These are phyloP conservation scores for Arxiozyma slooffiae DNA, from an alignment of 1,139 yeast genomes.

Conservation along the genomic window DNA sequence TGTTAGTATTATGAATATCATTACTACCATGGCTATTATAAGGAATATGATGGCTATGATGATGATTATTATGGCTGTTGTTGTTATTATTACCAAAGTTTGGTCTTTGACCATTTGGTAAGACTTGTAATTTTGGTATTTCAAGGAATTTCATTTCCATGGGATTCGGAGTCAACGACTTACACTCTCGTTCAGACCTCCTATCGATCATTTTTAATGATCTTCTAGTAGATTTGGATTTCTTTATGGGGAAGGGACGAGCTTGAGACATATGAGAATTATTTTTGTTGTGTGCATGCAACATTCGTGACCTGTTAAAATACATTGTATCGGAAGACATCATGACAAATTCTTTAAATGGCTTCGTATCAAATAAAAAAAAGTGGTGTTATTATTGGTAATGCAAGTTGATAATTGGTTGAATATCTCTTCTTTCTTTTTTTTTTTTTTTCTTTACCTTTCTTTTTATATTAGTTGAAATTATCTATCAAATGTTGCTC, in stretches of 20 bases:
- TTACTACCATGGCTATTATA: background rate
- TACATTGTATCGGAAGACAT: conserved; percentile 31
- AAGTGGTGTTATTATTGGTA: background rate
- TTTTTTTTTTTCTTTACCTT: too few relatives aligned
- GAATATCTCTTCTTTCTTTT: too few relatives aligned
- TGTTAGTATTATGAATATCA: conserved; percentile 4
- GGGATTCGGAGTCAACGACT: background rate
- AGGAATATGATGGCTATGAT: background rate
- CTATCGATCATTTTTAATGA: background rate
- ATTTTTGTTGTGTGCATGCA: conserved; percentile 23
- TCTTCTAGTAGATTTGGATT: conserved; percentile 1
- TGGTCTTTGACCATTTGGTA: conserved; percentile 28
- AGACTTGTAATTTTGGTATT: conserved; percentile 17
- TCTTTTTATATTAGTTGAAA: too few relatives aligned
- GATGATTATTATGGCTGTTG: conserved; percentile 5
- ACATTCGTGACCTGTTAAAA: conserved; percentile 27
- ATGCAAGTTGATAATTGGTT: too few relatives aligned
- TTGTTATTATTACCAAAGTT: conserved; percentile 20
- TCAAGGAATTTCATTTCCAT: background rate
- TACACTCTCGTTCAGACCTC: conserved; percentile 3
- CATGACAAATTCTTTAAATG: background rate
- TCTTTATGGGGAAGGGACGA: background rate
- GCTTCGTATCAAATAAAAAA: background rate
- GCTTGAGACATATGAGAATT: conserved; percentile 8
- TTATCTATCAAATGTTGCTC: too few relatives aligned